These are phyloP conservation scores for Sugiyamaella pinicola DNA, from an alignment of 1,139 yeast species.

Conservation along the genomic window DNA sequence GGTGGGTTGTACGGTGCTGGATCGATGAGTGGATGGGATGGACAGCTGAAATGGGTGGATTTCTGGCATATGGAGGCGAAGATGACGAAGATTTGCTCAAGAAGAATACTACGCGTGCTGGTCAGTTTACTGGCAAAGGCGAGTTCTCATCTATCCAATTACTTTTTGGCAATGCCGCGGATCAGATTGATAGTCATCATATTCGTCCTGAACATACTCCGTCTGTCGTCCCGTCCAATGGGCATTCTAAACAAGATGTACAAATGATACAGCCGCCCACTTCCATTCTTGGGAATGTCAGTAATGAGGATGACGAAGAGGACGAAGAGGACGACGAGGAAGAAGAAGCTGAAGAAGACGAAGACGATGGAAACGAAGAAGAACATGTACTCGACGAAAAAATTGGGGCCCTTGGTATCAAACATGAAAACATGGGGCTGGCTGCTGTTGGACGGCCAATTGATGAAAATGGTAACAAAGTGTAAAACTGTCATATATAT, in stretches of 20 bases:
- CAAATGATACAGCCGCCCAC: background rate
- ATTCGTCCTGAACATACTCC: background rate
- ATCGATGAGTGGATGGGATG: constrained; percentile 71
- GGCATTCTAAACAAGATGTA: background rate
- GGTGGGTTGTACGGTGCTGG: constrained; percentile 84
- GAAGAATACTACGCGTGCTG: background rate
- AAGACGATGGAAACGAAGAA: background rate
- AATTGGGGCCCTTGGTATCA: too few species aligned
- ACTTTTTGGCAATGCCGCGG: background rate
- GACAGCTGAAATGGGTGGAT: constrained; percentile 72
- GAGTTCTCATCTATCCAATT: constrained; percentile 13
- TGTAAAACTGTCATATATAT: constrained; percentile 5
- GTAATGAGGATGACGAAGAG: background rate
- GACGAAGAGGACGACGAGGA: background rate
- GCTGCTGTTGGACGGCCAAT: constrained; percentile 6
- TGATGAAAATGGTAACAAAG: constrained; percentile 5
- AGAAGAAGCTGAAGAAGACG: constrained; percentile 3
- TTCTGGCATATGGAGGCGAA: constrained; percentile 40
- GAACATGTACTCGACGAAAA: background rate
- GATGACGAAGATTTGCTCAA: constrained; percentile 10
- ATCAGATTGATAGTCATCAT: background rate
- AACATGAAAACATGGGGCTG: too few species aligned
- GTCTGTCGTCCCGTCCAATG: background rate
- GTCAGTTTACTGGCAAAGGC: constrained; percentile 6
- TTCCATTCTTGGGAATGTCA: too few species aligned